These are phyloP conservation scores for Xerocomellus amylosporus DNA, from an alignment of 768 basidiomycete species.

Conservation along the genomic window DNA sequence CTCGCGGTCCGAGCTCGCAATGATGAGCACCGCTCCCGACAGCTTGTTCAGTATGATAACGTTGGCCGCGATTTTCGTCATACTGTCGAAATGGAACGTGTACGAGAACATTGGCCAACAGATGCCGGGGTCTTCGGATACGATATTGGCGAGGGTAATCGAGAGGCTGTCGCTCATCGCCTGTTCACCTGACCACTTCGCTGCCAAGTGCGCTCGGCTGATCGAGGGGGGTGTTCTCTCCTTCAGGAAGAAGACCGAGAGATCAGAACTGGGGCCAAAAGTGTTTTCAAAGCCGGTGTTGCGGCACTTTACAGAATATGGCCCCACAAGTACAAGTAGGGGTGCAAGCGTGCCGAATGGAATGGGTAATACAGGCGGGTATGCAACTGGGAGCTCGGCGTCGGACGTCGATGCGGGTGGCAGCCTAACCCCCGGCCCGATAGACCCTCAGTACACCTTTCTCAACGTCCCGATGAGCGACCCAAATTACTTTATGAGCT, in stretches of 20 bases:
- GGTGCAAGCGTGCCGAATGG: constrained; percentile 19
- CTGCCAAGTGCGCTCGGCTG: constrained; percentile 43
- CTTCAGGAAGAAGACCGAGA: constrained; percentile 30
- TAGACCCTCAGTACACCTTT: constrained; percentile 22
- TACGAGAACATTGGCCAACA: constrained; percentile 34
- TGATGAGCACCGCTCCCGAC: constrained; percentile 44
- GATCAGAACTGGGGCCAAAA: constrained; percentile 17
- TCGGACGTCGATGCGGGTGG: neutral
- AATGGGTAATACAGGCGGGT: constrained; percentile 11
- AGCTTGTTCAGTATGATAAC: constrained; percentile 40
- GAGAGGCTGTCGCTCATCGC: constrained; percentile 36
- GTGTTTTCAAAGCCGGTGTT: constrained; percentile 19
- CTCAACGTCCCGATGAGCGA: constrained; percentile 26
- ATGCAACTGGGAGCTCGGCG: constrained; percentile 7
- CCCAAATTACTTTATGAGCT: constrained; percentile 31
- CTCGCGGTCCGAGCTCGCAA: constrained; percentile 30
- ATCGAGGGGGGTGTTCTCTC: constrained; percentile 34
- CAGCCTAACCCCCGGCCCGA: neutral
- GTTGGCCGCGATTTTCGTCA: constrained; percentile 43
- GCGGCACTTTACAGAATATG: constrained; percentile 23
- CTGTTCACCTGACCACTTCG: constrained; percentile 38
- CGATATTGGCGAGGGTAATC: constrained; percentile 35
- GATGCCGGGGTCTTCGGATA: constrained; percentile 39
- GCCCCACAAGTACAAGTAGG: constrained; percentile 20
- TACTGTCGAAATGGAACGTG: constrained; percentile 43